phyloP scores from a whole-genome alignment of 306 rosid genomes.

The peach (Prunus persica) region Prunus_persica_NCBIv2 NC_034016.1:18656501-18657000 shows the following conservation, averaged over 20 bases:
- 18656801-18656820: constrained; percentile 30
- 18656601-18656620: constrained; percentile 26
- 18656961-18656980: constrained; percentile 38
- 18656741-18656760: constrained; percentile 25
- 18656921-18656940: constrained; percentile 23
- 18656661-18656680: constrained; percentile 38
- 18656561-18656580: constrained; percentile 43
- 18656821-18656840: constrained; percentile 28
- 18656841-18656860: not conserved
- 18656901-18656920: not conserved
- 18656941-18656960: constrained; percentile 8
- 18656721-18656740: constrained; percentile 33
- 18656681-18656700: constrained; percentile 42
- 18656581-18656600: constrained; percentile 25
- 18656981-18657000: constrained; percentile 39
- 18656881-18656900: not conserved
- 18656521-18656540: constrained; percentile 15
- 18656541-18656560: constrained; percentile 34
- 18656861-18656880: not conserved
- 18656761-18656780: constrained; percentile 5
- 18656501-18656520: constrained; percentile 13
- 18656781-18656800: not conserved
- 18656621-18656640: constrained; percentile 46
- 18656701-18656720: constrained; percentile 32
- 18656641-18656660: constrained; percentile 29